Evolutionary conservation across 495 filamentous ascomycete genomes (phyloP), one percentile per base, ranked within the genome.

Genomic region (Alectoria sarmentosa): DNA sequence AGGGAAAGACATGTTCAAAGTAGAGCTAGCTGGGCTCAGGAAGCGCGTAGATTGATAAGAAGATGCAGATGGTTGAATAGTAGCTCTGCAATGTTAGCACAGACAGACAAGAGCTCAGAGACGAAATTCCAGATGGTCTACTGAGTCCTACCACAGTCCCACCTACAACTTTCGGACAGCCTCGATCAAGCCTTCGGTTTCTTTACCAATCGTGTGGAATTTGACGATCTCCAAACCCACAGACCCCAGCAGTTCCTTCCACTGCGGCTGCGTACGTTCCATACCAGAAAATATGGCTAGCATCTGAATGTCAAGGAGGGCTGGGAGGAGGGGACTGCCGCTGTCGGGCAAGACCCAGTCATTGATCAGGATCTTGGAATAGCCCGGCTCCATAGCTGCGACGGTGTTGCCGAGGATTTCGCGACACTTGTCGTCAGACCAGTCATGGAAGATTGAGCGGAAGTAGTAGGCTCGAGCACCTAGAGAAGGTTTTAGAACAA

Each of bases 401-500:
- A 55, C 58, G 2, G 36, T 56, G 37, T 58, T 32, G 52, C 32
- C 30, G 39, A 79, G 61, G 34, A 79, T 74, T 61, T 74, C 62
- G 19, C 67, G 70, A 52, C 77, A 78, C 23, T 75, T 72, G 17
- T 67, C 23, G 61, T 81, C 76, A 0, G 77, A 73, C 77, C 78
- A 81, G 68, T 80, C 75, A 49, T 80, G 77, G 70, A 77, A 79
- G 58, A 80, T 77, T 21, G 74, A 68, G 26, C 77, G 74, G 66
- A 81, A 78, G 66, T 77, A 76, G 67, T 79, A 81, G 3, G 62
- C 70, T 44, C 69, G 68, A 8, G 78, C 78, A 23, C 42, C 61
- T 65, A 26, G 0, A 44, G n/a, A 30, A 26, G 26, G 7, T 38
- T n/a, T 26, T 17, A 39, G n/a, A 49, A 23, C 46, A 28, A 9